Evolutionary conservation across 1,284 basidiomycete species (phyloP).

Genomic region (Leucoagaricus sp.): DNA sequence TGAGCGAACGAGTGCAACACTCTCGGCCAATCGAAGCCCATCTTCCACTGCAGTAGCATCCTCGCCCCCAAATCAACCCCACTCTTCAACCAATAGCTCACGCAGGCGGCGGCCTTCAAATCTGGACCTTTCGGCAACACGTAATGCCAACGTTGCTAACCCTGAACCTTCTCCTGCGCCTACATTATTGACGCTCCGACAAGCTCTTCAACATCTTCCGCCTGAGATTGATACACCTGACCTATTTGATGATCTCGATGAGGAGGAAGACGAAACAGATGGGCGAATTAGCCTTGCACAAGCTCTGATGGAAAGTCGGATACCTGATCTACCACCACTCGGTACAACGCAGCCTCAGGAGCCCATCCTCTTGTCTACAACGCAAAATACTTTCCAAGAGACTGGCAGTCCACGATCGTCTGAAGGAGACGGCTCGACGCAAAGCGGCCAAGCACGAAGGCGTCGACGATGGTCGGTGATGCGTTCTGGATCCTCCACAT

Average conservation of each 20-base stretch:
- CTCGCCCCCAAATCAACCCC: conserved; percentile 32
- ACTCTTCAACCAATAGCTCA: conserved; percentile 28
- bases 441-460: conserved; percentile 10
- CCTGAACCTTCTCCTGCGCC: conserved; percentile 61
- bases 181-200: conserved; percentile 61
- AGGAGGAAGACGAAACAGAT: conserved; percentile 64
- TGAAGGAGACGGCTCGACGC: conserved; percentile 37
- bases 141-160: conserved; percentile 39
- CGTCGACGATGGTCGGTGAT: conserved; percentile 19
- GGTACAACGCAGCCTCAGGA: conserved; percentile 68
- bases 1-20: conserved; percentile 72
- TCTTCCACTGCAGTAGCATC: conserved; percentile 21
- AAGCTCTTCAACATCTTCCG: conserved; percentile 52
- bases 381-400: conserved; percentile 38
- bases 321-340: conserved; percentile 69
- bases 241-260: conserved; percentile 51
- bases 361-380: conserved; percentile 57
- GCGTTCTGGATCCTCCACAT: conserved; percentile 8
- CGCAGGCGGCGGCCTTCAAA: conserved; percentile 64
- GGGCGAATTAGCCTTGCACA: conserved; percentile 72
- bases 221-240: conserved; percentile 26
- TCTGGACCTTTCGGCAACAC: conserved; percentile 54
- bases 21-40: conserved; percentile 33
- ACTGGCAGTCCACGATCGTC: conserved; percentile 49
- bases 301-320: conserved; percentile 72